A percentile compares a stretch with the other conserved stretches of the same genome.
Conservation (phyloP, 2,329 filamentous ascomycete genomes). For the Fusarium pseudoanthophilum region DNA sequence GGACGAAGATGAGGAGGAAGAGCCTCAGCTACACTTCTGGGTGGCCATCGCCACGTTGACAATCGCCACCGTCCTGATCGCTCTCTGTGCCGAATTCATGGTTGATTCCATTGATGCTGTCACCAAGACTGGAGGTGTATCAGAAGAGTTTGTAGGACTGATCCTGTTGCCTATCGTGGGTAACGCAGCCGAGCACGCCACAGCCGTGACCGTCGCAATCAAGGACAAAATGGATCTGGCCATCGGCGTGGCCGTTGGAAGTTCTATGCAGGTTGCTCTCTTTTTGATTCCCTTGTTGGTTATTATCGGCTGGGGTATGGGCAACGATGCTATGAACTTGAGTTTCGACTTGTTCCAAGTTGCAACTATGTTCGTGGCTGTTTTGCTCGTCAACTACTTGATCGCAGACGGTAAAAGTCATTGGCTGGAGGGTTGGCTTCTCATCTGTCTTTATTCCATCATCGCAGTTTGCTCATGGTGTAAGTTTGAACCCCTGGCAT, state of each 20-base stretch:
- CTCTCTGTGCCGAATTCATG: constrained; percentile 83
- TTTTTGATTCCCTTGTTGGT: constrained; percentile 83
- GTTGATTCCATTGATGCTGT: constrained; percentile 78
- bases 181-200: constrained; percentile 84
- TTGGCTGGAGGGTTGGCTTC: constrained; percentile 80
- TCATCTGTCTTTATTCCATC: constrained; percentile 83
- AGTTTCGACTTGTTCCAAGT: constrained; percentile 92
- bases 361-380: constrained; percentile 83
- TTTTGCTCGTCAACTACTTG: constrained; percentile 86
- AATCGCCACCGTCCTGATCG: constrained; percentile 81
- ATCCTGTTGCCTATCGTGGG: constrained; percentile 86
- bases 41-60: constrained; percentile 79
- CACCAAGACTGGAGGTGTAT: constrained; percentile 68
- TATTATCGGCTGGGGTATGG: constrained; percentile 82
- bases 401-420: constrained; percentile 86
- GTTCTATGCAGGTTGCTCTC: constrained; percentile 82
- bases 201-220: constrained; percentile 80
- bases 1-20: constrained; percentile 75
- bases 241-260: constrained; percentile 83
- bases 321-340: constrained; percentile 77
- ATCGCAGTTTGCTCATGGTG: constrained; percentile 76
- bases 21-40: constrained; percentile 76
- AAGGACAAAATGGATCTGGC: constrained; percentile 90
- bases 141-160: constrained; percentile 80
- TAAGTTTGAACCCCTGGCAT: constrained; percentile 52